Evolutionary conservation across 2,329 filamentous ascomycete genomes (phyloP).

Genomic region (Xylaria multiplex): DNA sequence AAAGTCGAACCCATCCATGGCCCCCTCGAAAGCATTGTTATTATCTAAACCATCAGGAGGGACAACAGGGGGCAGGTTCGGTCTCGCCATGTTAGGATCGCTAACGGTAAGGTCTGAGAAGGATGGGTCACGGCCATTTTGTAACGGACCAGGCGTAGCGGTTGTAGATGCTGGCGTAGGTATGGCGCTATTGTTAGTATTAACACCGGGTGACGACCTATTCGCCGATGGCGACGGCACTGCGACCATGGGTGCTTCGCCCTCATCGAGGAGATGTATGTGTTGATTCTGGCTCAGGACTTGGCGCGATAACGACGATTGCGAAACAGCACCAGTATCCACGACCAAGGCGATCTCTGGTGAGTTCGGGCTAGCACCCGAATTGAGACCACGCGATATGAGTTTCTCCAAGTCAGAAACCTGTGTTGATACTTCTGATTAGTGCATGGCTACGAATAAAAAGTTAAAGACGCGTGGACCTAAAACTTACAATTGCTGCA

Average conservation of each 20-base stretch:
- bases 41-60: slow-evolving; percentile 54
- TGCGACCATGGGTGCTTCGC: slow-evolving; percentile 44
- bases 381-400: slow-evolving; percentile 57
- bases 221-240: slow-evolving; percentile 46
- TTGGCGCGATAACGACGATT: slow-evolving; percentile 42
- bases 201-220: slow-evolving; percentile 42
- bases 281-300: slow-evolving; percentile 44
- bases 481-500: slow-evolving; percentile 57
- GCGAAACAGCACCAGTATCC: slow-evolving; percentile 37
- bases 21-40: slow-evolving; percentile 63
- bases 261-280: slow-evolving; percentile 48
- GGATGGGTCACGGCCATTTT: slow-evolving; percentile 41
- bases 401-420: slow-evolving; percentile 62
- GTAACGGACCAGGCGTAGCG: slow-evolving; percentile 36
- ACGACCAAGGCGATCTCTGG: slow-evolving; percentile 46
- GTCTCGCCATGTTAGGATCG: slow-evolving; percentile 46
- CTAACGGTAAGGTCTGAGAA: slow-evolving; percentile 42
- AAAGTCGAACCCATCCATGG: slow-evolving; percentile 58
- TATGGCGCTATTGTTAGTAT: slow-evolving; percentile 35
- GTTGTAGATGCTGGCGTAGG: slow-evolving; percentile 42
- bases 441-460: slow-evolving; percentile 22
- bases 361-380: slow-evolving; percentile 47
- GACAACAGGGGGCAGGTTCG: slow-evolving; percentile 47
- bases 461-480: slow-evolving; percentile 41
- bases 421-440: slow-evolving; percentile 43